Evolutionary conservation across 164 flowering plant species (phyloP), one percentile per base, ranked within the genome.

Genomic region (Sextonia rubra): DNA sequence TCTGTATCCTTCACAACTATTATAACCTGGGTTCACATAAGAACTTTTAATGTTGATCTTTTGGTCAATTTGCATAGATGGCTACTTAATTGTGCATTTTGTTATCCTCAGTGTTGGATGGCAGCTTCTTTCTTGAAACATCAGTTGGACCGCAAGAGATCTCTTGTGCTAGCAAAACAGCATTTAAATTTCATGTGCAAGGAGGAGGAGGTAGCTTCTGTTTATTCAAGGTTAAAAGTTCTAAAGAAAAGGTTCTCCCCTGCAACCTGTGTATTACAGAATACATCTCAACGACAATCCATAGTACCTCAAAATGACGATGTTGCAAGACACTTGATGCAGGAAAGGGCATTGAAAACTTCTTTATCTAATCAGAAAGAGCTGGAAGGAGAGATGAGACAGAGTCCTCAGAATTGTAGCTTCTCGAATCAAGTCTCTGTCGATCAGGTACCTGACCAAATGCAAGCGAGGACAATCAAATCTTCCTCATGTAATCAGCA

Each of bases 51-150:
- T 9, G 32, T 6, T 64, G 32, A 64, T 64, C 44, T 64, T 29
- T 27, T 29, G 27, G 14, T 64, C n/a, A 64, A 29, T 12, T 8
- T 64, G 44, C 26, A 64, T 27, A 15, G n/a, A 64, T 64, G 9
- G 64, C 27, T 23, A 12, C 4, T 23, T 61, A 22, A 61, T 64
- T 47, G 27, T 72, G 25, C 24, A 17, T 60, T 62, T 2, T 75
- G 44, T 61, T 73, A 69, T 70, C 79, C 81, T 66, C 82, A 89
- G 96, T 87, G 94, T 72, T 89, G 95, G 94, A 78, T 75, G 69
- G 91, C 90, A 48, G 91, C 91, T 64, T 87, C 94, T 60, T 71
- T 85, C 73, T 30, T 72, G 73, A 84, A 82, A 48, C 76, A 85
- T 32, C 83, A 89, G 80, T 70, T 92, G 69, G 78, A 83, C 76